A percentile compares a stretch with the other conserved stretches of the same genome.
These are phyloP conservation scores for Suillus fuscotomentosus DNA, from an alignment of 768 basidiomycete species.

Conservation along the genomic window DNA sequence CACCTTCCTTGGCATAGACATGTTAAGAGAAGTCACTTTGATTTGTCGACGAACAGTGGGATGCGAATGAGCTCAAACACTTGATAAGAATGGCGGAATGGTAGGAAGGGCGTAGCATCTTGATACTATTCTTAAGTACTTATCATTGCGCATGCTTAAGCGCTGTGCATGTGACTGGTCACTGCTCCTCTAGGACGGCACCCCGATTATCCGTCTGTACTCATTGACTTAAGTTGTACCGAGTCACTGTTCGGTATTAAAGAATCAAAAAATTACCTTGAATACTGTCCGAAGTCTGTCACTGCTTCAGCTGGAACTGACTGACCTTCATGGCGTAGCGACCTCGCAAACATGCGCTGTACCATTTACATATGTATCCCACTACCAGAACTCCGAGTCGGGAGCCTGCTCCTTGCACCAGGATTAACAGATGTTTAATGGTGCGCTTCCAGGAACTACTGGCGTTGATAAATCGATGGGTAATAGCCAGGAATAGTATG, in stretches of 20 bases:
- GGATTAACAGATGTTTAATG: not conserved
- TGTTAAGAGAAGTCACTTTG: not conserved
- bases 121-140: not conserved
- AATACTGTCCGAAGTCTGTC: not conserved
- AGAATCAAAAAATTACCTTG: not conserved
- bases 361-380: not conserved
- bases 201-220: not conserved
- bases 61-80: not conserved
- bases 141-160: too few relatives aligned
- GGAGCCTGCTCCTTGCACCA: not conserved
- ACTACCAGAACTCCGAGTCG: not conserved
- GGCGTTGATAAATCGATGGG: not conserved
- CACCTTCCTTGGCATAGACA: conserved; percentile 25
- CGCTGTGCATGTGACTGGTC: not conserved
- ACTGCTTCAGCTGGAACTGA: not conserved
- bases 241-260: not conserved
- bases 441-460: not conserved
- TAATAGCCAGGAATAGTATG: not conserved
- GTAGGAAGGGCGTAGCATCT: not conserved
- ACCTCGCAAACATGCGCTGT: not conserved
- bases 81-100: not conserved
- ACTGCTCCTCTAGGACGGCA: not conserved
- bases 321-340: not conserved
- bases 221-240: not conserved
- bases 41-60: not conserved